Conservation (phyloP, 2,329 filamentous ascomycete genomes). For the Pseudogymnoascus sp. region DNA sequence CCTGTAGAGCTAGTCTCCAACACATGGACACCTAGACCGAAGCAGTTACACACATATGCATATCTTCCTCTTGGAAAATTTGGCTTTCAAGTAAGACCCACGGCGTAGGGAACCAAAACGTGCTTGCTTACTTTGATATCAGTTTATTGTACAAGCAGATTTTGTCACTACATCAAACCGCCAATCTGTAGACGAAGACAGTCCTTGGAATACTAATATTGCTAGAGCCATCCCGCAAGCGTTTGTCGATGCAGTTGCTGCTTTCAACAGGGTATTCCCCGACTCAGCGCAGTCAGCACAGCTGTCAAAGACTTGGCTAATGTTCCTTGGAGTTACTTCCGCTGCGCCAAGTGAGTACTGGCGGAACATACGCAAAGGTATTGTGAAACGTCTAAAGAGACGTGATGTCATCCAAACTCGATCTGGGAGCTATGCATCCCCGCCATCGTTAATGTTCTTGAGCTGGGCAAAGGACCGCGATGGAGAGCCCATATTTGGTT, state of each 20-base stretch:
- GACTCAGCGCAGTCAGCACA: not conserved
- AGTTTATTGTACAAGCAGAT: conserved; percentile 24
- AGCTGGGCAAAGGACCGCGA: not conserved
- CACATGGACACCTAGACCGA: not conserved
- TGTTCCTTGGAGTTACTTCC: not conserved
- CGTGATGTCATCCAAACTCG: not conserved
- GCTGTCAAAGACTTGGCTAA: not conserved
- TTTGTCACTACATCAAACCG: conserved; percentile 21
- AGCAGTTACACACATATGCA: conserved; percentile 15
- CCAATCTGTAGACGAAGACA: conserved; percentile 16
- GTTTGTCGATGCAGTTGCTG: not conserved
- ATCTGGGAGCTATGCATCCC: not conserved
- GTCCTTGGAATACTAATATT: conserved; percentile 15
- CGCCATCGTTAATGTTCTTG: not conserved
- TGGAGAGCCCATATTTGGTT: not conserved
- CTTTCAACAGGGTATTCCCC: not conserved
- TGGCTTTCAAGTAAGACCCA: conserved; percentile 16
- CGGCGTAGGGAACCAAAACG: not conserved
- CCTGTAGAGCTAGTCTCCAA: conserved; percentile 26
- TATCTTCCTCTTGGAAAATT: conserved; percentile 20
- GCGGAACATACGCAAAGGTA: not conserved
- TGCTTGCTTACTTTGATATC: not conserved
- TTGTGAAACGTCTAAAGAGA: not conserved
- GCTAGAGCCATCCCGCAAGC: not conserved
- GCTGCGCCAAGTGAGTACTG: not conserved